A percentile compares a stretch with the other conserved stretches of the same genome.
Evolutionary conservation across 768 basidiomycete genomes (phyloP).

Genomic region (Panaeolus cyanescens): DNA sequence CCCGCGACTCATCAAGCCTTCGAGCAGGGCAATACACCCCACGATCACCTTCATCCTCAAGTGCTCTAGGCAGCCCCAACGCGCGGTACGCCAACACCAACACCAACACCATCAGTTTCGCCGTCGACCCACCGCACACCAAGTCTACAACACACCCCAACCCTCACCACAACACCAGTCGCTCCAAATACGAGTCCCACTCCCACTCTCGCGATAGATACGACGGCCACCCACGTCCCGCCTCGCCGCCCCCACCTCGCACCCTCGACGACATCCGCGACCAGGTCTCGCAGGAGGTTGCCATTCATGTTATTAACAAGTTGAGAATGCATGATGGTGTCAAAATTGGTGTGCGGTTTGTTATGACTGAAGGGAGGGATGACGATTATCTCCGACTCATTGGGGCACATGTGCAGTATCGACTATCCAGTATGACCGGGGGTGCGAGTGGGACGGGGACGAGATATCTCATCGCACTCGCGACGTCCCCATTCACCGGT

Average conservation of each 20-base stretch:
- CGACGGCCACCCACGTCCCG: neutral
- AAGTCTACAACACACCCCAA: no score
- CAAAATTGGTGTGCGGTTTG: constrained; percentile 60
- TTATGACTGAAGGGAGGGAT: constrained; percentile 59
- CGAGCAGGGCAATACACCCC: neutral
- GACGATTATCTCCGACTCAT: constrained; percentile 58
- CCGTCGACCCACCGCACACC: no score
- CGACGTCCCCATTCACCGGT: constrained; percentile 41
- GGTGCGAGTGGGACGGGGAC: no score
- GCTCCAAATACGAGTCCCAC: no score
- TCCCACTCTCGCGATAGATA: no score
- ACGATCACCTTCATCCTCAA: neutral
- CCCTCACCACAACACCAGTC: no score
- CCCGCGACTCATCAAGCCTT: neutral
- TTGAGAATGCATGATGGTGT: constrained; percentile 53
- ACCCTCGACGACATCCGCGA: constrained; percentile 63
- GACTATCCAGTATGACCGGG: constrained; percentile 30
- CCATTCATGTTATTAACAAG: constrained; percentile 52
- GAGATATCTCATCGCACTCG: constrained; percentile 61
- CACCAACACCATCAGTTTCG: no score
- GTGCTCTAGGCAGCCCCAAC: neutral
- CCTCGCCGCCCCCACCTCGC: constrained; percentile 26
- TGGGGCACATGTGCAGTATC: constrained; percentile 45
- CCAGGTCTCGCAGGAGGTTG: constrained; percentile 60
- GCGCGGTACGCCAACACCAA: neutral